These are phyloP conservation scores for Solanum ossicruentum DNA, from an alignment of 257 asterid genomes.

Conservation along the genomic window DNA sequence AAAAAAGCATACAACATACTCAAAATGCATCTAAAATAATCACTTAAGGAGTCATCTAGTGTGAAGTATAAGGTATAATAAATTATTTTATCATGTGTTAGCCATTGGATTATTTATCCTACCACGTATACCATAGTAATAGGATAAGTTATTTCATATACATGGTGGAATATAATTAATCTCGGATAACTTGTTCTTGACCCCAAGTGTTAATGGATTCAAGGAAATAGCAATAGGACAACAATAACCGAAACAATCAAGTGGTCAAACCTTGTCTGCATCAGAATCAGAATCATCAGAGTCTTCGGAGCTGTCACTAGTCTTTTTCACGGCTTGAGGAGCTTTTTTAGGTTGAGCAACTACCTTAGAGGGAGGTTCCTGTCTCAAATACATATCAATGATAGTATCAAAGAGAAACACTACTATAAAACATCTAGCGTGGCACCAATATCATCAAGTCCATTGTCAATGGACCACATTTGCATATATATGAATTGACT, in stretches of 20 bases:
- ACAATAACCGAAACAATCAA: neutral
- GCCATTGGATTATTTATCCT: too few relatives aligned
- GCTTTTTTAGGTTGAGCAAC: slow-evolving; percentile 1
- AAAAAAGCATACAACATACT: neutral
- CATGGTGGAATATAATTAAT: too few relatives aligned
- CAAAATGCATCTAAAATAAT: neutral
- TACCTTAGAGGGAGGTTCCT: neutral
- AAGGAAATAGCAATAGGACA: neutral
- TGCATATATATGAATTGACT: neutral
- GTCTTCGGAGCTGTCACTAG: neutral
- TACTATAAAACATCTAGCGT: neutral
- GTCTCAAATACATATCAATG: neutral
- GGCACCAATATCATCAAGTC: neutral
- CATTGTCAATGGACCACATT: neutral
- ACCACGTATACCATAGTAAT: too few relatives aligned
- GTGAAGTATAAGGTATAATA: too few relatives aligned
- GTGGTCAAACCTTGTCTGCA: slow-evolving; percentile 7
- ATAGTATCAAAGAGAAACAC: neutral
- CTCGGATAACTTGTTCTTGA: too few relatives aligned
- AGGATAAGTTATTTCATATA: too few relatives aligned
- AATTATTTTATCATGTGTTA: too few relatives aligned
- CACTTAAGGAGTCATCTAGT: too few relatives aligned
- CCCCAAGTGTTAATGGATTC: neutral
- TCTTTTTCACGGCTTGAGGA: slow-evolving; percentile 5
- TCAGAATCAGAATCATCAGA: slow-evolving; percentile 25